A percentile compares a stretch with the other conserved stretches of the same genome.
These are phyloP conservation scores for Geum urbanum DNA, from an alignment of 306 rosid genomes.

Conservation along the genomic window DNA sequence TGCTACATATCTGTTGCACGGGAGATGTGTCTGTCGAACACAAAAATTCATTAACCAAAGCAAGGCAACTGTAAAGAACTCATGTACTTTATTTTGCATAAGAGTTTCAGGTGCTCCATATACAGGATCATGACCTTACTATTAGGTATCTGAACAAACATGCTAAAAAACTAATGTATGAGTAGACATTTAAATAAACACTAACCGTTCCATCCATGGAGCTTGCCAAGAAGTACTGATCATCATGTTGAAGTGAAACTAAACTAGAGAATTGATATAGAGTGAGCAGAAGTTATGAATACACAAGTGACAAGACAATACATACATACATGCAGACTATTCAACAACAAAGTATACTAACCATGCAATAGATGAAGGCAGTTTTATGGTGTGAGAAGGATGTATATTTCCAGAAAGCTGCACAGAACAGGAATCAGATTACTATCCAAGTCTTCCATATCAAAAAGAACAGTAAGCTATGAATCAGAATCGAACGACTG, in stretches of 20 bases:
- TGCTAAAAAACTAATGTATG: neutral
- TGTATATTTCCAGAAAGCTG: constrained; percentile 62
- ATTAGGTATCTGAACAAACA: neutral
- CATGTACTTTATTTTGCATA: neutral
- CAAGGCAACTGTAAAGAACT: neutral
- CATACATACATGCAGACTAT: neutral
- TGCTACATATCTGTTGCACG: neutral
- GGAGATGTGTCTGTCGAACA: neutral
- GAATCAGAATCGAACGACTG: neutral
- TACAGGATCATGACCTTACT: too few relatives aligned
- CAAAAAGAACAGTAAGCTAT: neutral
- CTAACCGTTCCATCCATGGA: constrained; percentile 97
- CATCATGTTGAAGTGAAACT: constrained; percentile 72
- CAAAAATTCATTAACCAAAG: neutral
- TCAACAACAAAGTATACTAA: constrained; percentile 29
- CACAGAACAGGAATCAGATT: constrained; percentile 23
- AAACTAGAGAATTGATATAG: constrained; percentile 44
- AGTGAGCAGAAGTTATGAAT: constrained; percentile 17
- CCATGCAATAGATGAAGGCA: constrained; percentile 89
- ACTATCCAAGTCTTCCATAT: constrained; percentile 6
- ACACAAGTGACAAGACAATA: neutral
- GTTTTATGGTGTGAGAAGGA: constrained; percentile 51
- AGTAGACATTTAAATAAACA: constrained; percentile 11
- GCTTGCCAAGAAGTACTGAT: constrained; percentile 85
- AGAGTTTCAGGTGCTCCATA: neutral